These are phyloP conservation scores for Yarrowia keelungensis DNA, from an alignment of 805 yeast genomes.

Conservation along the genomic window DNA sequence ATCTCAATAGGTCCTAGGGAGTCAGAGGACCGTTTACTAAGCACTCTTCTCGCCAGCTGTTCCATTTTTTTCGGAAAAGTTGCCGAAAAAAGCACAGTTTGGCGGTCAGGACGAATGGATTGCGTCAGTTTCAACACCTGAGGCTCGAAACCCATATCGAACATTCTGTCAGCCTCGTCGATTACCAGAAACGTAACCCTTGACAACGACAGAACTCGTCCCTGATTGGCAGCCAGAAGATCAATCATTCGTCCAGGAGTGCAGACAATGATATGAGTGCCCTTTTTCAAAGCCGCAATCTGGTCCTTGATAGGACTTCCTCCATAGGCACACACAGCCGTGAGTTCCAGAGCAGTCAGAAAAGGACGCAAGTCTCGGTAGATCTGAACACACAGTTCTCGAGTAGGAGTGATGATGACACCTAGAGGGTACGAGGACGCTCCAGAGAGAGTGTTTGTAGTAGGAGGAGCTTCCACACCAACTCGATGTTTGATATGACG, in stretches of 20 bases:
- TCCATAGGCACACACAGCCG: conserved; percentile 85
- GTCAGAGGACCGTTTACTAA: conserved; percentile 50
- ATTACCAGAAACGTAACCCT: conserved; percentile 82
- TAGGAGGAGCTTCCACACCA: neutral
- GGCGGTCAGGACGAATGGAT: conserved; percentile 82
- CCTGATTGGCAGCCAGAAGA: conserved; percentile 79
- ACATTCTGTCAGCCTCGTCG: conserved; percentile 97
- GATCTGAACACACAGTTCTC: conserved; percentile 90
- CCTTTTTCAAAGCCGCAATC: conserved; percentile 77
- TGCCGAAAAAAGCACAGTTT: conserved; percentile 90
- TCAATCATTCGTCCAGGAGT: conserved; percentile 97
- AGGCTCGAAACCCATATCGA: conserved; percentile 97
- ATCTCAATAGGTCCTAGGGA: conserved; percentile 66
- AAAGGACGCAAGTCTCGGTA: conserved; percentile 69
- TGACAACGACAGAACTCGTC: conserved; percentile 70
- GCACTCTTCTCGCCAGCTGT: conserved; percentile 68
- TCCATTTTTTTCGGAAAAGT: conserved; percentile 88
- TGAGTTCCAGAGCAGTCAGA: conserved; percentile 57
- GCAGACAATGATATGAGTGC: conserved; percentile 82
- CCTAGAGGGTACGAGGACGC: conserved; percentile 75
- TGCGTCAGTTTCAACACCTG: conserved; percentile 83
- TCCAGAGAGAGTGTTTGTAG: conserved; percentile 58
- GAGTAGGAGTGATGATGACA: conserved; percentile 83
- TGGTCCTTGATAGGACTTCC: conserved; percentile 85
- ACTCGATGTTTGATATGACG: conserved; percentile 72